A percentile compares a stretch with the other conserved stretches of the same genome.
These are phyloP conservation scores for Eucalyptus guilfoylei DNA, from an alignment of 345 rosid genomes.

Conservation along the genomic window DNA sequence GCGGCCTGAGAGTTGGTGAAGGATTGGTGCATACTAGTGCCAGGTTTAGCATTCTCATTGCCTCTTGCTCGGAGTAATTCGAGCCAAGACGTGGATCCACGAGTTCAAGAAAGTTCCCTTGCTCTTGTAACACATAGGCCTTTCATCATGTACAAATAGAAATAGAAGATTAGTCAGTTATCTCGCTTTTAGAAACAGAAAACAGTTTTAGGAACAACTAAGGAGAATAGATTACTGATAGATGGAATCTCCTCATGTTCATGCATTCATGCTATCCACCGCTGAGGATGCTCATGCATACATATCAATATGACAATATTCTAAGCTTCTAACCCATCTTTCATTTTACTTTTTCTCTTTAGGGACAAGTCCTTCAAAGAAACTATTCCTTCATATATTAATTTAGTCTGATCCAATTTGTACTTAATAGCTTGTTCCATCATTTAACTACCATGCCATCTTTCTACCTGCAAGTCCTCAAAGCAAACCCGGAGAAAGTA, in stretches of 20 bases:
- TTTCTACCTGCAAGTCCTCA: background rate
- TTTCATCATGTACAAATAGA: background rate
- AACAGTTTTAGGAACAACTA: background rate
- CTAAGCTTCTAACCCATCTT: background rate
- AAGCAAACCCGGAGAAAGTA: background rate
- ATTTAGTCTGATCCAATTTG: background rate
- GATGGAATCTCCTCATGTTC: background rate
- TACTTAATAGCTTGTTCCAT: background rate
- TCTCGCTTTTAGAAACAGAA: background rate
- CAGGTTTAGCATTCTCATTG: slow-evolving; percentile 52
- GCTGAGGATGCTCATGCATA: background rate
- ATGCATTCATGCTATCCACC: background rate
- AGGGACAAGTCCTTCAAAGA: background rate
- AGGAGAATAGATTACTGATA: background rate
- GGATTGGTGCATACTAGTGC: slow-evolving; percentile 82
- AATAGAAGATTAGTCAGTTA: background rate
- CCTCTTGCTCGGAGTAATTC: slow-evolving; percentile 41
- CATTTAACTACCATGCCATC: background rate
- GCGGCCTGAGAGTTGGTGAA: slow-evolving; percentile 81
- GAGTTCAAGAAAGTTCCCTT: slow-evolving; percentile 79
- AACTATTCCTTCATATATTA: background rate
- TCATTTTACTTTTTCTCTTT: background rate
- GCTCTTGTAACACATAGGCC: slow-evolving; percentile 94
- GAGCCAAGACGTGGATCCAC: slow-evolving; percentile 68
- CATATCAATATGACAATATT: background rate